Percentiles rank a stretch among this genome's conserved stretches.
Conservation (phyloP, 129 eudicot genomes). For the Centrapalus pauciflorus region DNA sequence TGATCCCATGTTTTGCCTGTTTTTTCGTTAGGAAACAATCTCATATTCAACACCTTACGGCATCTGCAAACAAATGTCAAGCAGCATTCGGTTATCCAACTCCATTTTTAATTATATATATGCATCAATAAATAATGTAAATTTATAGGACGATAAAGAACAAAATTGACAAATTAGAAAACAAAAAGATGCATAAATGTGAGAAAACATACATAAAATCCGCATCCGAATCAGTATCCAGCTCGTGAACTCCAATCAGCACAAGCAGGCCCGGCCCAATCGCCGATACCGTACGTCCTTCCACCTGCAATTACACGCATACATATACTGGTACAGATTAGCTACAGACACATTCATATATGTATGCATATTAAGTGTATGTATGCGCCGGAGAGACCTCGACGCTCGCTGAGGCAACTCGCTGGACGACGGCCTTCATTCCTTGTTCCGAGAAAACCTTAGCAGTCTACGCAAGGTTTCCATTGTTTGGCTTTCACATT, state of each 20-base stretch:
- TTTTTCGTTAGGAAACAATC: slow-evolving; percentile 72
- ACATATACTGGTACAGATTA: background rate
- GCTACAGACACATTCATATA: background rate
- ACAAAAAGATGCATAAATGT: background rate
- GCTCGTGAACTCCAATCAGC: slow-evolving; percentile 79
- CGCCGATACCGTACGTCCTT: slow-evolving; percentile 70
- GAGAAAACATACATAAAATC: slow-evolving; percentile 58
- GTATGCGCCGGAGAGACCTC: slow-evolving; percentile 37
- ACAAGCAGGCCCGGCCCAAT: slow-evolving; percentile 93
- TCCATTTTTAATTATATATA: background rate
- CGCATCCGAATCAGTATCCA: slow-evolving; percentile 69
- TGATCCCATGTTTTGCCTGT: slow-evolving; percentile 86
- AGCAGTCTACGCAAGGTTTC: no score
- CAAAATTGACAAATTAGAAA: background rate
- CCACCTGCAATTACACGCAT: slow-evolving; percentile 51
- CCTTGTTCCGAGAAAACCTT: no score
- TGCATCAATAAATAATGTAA: background rate
- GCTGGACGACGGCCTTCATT: slow-evolving; percentile 91
- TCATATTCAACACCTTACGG: slow-evolving; percentile 92
- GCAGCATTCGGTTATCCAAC: background rate
- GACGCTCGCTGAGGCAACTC: slow-evolving; percentile 85
- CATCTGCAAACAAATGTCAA: slow-evolving; percentile 48
- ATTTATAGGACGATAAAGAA: background rate
- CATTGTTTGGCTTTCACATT: no score
- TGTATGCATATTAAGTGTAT: background rate